These are phyloP conservation scores for Penicillium polonicum DNA, from an alignment of 2,329 filamentous ascomycete genomes.

Conservation along the genomic window DNA sequence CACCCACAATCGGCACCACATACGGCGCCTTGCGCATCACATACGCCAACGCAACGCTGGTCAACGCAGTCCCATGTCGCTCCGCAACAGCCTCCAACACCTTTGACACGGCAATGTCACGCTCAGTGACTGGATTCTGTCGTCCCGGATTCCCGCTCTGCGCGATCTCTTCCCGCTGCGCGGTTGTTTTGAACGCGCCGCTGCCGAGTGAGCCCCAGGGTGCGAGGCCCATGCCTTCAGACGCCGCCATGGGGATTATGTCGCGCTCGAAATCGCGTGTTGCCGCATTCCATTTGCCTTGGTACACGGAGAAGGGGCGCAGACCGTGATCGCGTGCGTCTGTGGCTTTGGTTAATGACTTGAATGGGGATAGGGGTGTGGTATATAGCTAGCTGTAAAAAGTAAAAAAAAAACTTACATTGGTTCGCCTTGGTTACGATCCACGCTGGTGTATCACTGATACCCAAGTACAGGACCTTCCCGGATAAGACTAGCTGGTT, in stretches of 20 bases:
- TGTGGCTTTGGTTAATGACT: slow-evolving; percentile 2
- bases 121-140: slow-evolving; percentile 14
- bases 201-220: slow-evolving; percentile 55
- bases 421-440: slow-evolving; percentile 64
- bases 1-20: slow-evolving; percentile 56
- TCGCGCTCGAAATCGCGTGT: slow-evolving; percentile 67
- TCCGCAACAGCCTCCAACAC: slow-evolving; percentile 21
- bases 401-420: slow-evolving; percentile 35
- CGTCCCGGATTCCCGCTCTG: slow-evolving; percentile 31
- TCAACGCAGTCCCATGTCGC: slow-evolving; percentile 16
- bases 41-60: slow-evolving; percentile 50
- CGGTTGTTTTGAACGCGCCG: slow-evolving; percentile 51
- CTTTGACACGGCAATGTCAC: slow-evolving; percentile 20
- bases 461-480: slow-evolving; percentile 67
- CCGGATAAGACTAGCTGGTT: slow-evolving; percentile 60
- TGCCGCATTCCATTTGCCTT: slow-evolving; percentile 61
- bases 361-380: too few relatives aligned
- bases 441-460: slow-evolving; percentile 70
- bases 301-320: slow-evolving; percentile 67
- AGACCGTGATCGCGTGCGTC: slow-evolving; percentile 69
- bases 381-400: neutral
- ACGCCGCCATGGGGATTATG: slow-evolving; percentile 64
- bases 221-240: slow-evolving; percentile 61
- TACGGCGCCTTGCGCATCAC: slow-evolving; percentile 53
- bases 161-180: slow-evolving; percentile 29